Evolutionary conservation across 176 grass and related monocot genomes (phyloP).

Genomic region (Hsuehochloa calcarea): DNA sequence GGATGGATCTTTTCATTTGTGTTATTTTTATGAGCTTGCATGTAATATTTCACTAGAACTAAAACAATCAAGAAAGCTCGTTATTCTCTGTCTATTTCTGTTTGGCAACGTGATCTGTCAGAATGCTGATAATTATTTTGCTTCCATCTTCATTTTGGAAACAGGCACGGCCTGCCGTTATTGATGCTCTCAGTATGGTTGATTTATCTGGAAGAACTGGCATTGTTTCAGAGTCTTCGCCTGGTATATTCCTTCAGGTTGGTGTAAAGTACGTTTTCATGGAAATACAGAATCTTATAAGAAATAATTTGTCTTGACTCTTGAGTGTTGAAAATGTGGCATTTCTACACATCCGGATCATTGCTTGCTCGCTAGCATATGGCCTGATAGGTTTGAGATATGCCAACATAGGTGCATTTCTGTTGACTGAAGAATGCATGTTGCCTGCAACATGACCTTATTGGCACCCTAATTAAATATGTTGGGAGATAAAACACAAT

Average conservation of each 20-base stretch:
- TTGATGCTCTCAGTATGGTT: constrained; percentile 67
- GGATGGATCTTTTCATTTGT: background rate
- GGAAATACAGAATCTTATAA: background rate
- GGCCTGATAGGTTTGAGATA: background rate
- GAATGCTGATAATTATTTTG: constrained; percentile 37
- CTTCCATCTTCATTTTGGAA: constrained; percentile 35
- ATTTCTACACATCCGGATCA: constrained; percentile 6
- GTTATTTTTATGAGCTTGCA: constrained; percentile 14
- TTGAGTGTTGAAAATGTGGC: background rate
- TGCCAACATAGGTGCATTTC: background rate
- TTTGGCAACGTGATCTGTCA: constrained; percentile 7
- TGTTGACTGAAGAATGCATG: constrained; percentile 12
- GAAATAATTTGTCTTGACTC: background rate
- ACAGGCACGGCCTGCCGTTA: constrained; percentile 75
- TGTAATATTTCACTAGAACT: background rate
- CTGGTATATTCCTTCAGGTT: constrained; percentile 97
- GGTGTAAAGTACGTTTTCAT: constrained; percentile 15
- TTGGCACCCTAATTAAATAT: background rate
- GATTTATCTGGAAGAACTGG: constrained; percentile 82
- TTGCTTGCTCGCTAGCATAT: background rate
- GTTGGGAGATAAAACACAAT: background rate
- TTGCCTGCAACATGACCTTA: background rate
- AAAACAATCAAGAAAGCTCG: background rate
- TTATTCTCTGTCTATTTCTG: background rate
- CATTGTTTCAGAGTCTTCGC: constrained; percentile 76